phyloP scores from a whole-genome alignment of 305 asterid species.

The Vinca major region DNA sequence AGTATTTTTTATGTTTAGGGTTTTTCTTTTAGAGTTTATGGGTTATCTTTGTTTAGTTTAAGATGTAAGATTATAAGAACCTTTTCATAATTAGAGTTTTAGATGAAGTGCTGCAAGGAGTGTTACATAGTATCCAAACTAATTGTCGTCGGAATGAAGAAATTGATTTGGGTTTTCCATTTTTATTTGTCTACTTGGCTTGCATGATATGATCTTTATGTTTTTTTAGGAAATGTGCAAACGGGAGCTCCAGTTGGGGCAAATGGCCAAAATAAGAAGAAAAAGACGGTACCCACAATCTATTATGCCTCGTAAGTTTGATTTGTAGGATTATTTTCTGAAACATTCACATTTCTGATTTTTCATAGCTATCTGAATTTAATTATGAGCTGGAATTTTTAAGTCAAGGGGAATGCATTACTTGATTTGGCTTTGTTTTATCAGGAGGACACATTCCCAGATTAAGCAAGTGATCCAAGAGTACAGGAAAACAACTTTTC shows the following conservation, averaged over 20 bases:
- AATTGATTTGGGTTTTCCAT: background rate
- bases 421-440: background rate
- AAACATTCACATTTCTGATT: background rate
- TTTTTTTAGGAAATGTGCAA: conserved; percentile 35
- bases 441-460: conserved; percentile 91
- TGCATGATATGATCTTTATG: background rate
- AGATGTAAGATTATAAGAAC: too few relatives aligned
- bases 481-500: conserved; percentile 69
- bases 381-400: background rate
- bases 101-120: too few relatives aligned
- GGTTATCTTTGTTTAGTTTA: too few relatives aligned
- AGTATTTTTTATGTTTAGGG: too few relatives aligned
- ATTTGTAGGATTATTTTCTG: background rate
- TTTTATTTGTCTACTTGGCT: background rate
- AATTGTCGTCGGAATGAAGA: background rate
- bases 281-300: conserved; percentile 46
- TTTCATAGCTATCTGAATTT: background rate
- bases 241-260: conserved; percentile 32
- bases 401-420: background rate
- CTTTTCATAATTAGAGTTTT: too few relatives aligned
- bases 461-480: conserved; percentile 78
- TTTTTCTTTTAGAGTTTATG: too few relatives aligned
- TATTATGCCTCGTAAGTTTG: conserved; percentile 72
- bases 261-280: conserved; percentile 42
- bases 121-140: background rate